A percentile compares a stretch with the other conserved stretches of the same genome.
These are phyloP conservation scores for Alternaria brassicae DNA, from an alignment of 2,329 filamentous ascomycete genomes.

Conservation along the genomic window DNA sequence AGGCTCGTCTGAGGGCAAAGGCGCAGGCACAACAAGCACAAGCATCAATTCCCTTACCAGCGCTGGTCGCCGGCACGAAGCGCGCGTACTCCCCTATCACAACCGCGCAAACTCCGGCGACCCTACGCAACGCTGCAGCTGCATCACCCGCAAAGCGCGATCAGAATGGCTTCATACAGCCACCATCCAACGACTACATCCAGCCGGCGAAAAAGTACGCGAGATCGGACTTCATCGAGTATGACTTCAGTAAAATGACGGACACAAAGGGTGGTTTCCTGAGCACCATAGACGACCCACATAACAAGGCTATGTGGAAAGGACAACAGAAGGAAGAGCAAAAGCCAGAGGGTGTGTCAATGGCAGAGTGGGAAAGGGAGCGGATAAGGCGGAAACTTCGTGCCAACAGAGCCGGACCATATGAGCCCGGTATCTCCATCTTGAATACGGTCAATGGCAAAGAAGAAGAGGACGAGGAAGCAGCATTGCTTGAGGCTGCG, in stretches of 20 bases:
- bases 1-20: slow-evolving; percentile 87
- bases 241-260: slow-evolving; percentile 97
- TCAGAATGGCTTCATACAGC: slow-evolving; percentile 47
- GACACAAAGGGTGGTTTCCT: slow-evolving; percentile 97
- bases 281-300: slow-evolving; percentile 87
- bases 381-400: slow-evolving; percentile 76
- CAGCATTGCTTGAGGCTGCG: slow-evolving; percentile 40
- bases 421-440: slow-evolving; percentile 85
- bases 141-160: slow-evolving; percentile 47
- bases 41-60: slow-evolving; percentile 32
- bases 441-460: slow-evolving; percentile 59
- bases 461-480: slow-evolving; percentile 41
- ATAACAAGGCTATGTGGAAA: slow-evolving; percentile 73
- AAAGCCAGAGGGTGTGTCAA: slow-evolving; percentile 86
- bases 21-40: slow-evolving; percentile 66
- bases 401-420: slow-evolving; percentile 78
- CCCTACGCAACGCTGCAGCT: slow-evolving; percentile 71
- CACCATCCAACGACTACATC: slow-evolving; percentile 60
- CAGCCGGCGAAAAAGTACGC: slow-evolving; percentile 86
- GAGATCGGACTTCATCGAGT: slow-evolving; percentile 82
- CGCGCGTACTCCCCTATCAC: slow-evolving; percentile 72
- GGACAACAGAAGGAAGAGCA: slow-evolving; percentile 59
- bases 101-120: slow-evolving; percentile 57
- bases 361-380: slow-evolving; percentile 88
- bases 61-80: slow-evolving; percentile 67